Conservation (phyloP, 768 basidiomycete species). For the Saitozyma sp. region DNA sequence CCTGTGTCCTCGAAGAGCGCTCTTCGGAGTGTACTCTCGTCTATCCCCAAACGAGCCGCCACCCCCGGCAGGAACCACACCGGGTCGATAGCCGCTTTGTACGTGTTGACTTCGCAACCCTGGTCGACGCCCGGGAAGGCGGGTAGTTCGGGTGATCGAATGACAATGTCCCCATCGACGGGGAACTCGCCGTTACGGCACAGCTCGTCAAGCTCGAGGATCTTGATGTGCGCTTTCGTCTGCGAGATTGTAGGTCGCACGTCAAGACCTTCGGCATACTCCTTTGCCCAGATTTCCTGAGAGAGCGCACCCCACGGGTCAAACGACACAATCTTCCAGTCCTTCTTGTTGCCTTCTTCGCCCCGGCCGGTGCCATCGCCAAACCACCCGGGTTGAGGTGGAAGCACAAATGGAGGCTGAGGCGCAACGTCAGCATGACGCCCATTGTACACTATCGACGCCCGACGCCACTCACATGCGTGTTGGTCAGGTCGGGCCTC, state of each 20-base stretch:
- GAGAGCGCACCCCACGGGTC: constrained; percentile 93
- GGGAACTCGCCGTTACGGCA: constrained; percentile 68
- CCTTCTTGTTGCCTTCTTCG: constrained; percentile 52
- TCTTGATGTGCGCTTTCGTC: constrained; percentile 88
- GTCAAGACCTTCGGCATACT: constrained; percentile 64
- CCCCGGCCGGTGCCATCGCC: constrained; percentile 27
- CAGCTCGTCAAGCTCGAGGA: constrained; percentile 85
- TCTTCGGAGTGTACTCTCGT: constrained; percentile 80
- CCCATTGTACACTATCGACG: neutral
- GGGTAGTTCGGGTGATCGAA: constrained; percentile 58
- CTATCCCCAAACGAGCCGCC: constrained; percentile 88
- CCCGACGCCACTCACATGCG: constrained; percentile 27
- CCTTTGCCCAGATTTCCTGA: constrained; percentile 52
- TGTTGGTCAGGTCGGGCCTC: constrained; percentile 49
- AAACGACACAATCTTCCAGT: constrained; percentile 81
- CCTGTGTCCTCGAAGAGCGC: constrained; percentile 88
- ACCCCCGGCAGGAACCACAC: constrained; percentile 95
- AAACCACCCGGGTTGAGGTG: constrained; percentile 74
- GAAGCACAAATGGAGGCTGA: constrained; percentile 76
- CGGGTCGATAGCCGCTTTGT: constrained; percentile 93
- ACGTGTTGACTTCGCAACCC: constrained; percentile 83
- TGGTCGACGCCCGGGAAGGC: constrained; percentile 55
- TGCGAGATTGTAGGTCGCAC: constrained; percentile 89
- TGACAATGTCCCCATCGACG: constrained; percentile 80
- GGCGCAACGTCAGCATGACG: neutral